Conservation (phyloP, 1,284 basidiomycete species). For the Trichosporon sp. region DNA sequence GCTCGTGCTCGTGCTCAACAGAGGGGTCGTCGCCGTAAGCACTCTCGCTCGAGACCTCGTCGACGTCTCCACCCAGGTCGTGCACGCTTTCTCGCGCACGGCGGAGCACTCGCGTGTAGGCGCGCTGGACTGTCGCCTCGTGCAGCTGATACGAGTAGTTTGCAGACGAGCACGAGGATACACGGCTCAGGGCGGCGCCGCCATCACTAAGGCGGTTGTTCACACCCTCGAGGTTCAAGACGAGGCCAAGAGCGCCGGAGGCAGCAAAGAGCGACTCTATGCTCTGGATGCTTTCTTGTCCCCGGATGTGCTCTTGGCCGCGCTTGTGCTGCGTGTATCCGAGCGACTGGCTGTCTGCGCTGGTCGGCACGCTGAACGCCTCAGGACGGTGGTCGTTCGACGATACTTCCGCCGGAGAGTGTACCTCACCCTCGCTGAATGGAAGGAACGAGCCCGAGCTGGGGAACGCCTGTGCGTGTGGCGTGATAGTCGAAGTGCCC, state of each 20-base stretch:
- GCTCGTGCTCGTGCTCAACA: background rate
- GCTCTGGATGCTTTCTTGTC: conserved; percentile 1
- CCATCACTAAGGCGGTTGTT: background rate
- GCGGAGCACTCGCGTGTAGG: conserved; percentile 20
- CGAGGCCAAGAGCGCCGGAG: background rate
- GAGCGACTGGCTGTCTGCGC: background rate
- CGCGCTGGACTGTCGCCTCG: conserved; percentile 22
- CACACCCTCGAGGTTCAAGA: background rate
- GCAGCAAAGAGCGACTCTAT: background rate
- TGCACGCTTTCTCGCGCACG: conserved; percentile 5
- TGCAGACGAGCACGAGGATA: conserved; percentile 5
- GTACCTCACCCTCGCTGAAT: background rate
- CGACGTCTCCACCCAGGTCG: background rate
- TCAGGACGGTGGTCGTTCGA: background rate
- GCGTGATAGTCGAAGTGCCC: background rate
- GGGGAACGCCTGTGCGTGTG: background rate
- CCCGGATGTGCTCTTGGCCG: background rate
- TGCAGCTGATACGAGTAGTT: conserved; percentile 12
- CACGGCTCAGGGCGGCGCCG: background rate
- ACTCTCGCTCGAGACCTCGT: background rate
- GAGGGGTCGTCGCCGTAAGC: background rate
- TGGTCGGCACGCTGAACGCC: background rate
- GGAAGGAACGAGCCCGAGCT: background rate
- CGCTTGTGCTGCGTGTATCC: background rate
- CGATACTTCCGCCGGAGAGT: background rate